Percentiles rank a stretch among this genome's conserved stretches.
Conservation (phyloP, 345 rosid genomes). For the Camelina laxa region DNA sequence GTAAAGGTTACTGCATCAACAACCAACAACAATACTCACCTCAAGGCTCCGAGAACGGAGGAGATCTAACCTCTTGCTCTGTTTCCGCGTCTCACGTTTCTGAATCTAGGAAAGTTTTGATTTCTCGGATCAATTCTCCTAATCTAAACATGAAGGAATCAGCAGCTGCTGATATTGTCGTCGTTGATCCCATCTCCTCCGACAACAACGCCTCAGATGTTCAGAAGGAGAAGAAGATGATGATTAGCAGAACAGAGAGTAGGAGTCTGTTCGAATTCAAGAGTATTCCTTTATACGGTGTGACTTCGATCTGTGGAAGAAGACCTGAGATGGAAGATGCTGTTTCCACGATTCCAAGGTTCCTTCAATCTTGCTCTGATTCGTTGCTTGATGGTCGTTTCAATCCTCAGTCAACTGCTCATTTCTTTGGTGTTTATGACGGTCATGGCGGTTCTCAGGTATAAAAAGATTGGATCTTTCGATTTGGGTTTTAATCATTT, state of each 20-base stretch:
- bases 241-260: slow-evolving; percentile 49
- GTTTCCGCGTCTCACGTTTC: slow-evolving; percentile 36
- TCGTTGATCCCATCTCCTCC: slow-evolving; percentile 38
- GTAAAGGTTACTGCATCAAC: slow-evolving; percentile 50
- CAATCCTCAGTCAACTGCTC: slow-evolving; percentile 47
- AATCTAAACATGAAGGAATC: slow-evolving; percentile 56
- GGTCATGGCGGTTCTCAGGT: slow-evolving; percentile 90
- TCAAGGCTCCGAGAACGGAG: slow-evolving; percentile 43
- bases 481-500: not conserved
- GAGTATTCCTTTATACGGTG: slow-evolving; percentile 62
- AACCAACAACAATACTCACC: slow-evolving; percentile 27
- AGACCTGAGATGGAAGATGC: slow-evolving; percentile 92
- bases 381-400: slow-evolving; percentile 39
- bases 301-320: slow-evolving; percentile 66
- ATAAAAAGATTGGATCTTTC: slow-evolving; percentile 4
- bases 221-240: slow-evolving; percentile 42
- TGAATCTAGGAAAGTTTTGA: slow-evolving; percentile 33
- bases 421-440: slow-evolving; percentile 82
- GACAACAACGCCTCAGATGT: slow-evolving; percentile 32
- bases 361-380: slow-evolving; percentile 50
- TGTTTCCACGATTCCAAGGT: slow-evolving; percentile 55
- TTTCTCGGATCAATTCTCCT: slow-evolving; percentile 39
- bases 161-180: slow-evolving; percentile 41
- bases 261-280: slow-evolving; percentile 51
- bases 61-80: slow-evolving; percentile 48